Conservation (phyloP, 2,329 filamentous ascomycete species). For the Ascocoryne sarcoides region DNA sequence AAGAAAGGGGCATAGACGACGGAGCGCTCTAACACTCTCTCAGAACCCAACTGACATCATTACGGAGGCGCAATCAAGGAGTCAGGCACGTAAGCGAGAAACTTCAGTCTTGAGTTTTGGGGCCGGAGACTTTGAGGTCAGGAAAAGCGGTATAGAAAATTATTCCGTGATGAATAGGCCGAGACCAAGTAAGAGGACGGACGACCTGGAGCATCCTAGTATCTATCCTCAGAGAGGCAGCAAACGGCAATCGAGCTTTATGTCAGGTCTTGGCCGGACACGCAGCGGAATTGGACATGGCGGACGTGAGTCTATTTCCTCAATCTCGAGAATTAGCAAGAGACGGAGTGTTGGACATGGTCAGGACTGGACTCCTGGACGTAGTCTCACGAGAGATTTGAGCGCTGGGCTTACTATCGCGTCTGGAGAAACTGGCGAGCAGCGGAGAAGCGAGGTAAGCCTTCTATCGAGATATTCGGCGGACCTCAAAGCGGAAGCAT, state of each 20-base stretch:
- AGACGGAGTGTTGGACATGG: constrained; percentile 22
- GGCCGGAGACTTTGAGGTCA: not conserved
- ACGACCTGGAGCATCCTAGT: not conserved
- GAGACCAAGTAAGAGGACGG: not conserved
- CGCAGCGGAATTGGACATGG: constrained; percentile 21
- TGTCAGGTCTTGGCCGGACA: constrained; percentile 9
- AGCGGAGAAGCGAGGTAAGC: constrained; percentile 13
- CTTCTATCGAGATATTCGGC: constrained; percentile 16
- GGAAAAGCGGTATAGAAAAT: not conserved
- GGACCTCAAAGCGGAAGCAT: constrained; percentile 1
- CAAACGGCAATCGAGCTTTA: constrained; percentile 15
- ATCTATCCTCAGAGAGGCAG: constrained; percentile 2
- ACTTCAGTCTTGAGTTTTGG: not conserved
- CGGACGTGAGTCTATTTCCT: constrained; percentile 13
- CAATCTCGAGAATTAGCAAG: constrained; percentile 8
- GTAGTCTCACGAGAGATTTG: constrained; percentile 15
- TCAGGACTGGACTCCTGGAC: constrained; percentile 11
- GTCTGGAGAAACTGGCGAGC: too few relatives aligned
- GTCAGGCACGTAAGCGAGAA: too few relatives aligned
- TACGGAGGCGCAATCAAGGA: constrained; percentile 9
- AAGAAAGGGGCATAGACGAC: constrained; percentile 20
- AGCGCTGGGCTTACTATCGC: too few relatives aligned
- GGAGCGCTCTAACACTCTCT: constrained; percentile 11
- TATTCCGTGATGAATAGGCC: not conserved
- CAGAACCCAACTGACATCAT: not conserved